Evolutionary conservation across 495 filamentous ascomycete genomes (phyloP), one percentile per base, ranked within the genome.

Genomic region (Annulohypoxylon bovei): DNA sequence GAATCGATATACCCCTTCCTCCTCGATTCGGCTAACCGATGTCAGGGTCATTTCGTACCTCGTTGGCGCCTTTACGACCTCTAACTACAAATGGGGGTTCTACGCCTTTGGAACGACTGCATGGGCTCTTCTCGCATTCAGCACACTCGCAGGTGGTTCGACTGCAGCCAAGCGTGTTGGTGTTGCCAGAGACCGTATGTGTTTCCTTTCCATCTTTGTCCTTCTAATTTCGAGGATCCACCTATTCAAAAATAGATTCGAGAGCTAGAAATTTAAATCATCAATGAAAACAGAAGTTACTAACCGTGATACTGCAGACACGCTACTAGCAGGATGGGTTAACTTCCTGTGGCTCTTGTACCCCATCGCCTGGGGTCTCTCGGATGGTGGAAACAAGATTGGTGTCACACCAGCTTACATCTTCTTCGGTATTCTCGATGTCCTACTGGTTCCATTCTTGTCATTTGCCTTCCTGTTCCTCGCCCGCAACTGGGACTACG

Each of bases 21-120:
- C 6, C 32, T 6, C 14, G 11, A 59, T 42, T 25, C 18, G 25
- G n/a, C 69, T 70, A 70, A 71, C 35, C 11, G 1, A 46, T 28
- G 4, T n/a, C 33, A 76, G 76, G 76, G 68, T 83, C 49, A 74
- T 85, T 67, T 64, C 71, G 32, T 84, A 81, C 66, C 78, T 83
- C 42, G 77, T 82, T 23, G 76, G 74, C 39, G 78, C 83, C 53
- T 83, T 80, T 72, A 82, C 78, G 7, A 55, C 67, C 11, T 78
- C 79, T 53, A 81, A 80, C 74, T 85, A 85, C 75, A 83, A 83
- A 71, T 85, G 83, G 83, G 83, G 82, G 25, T 85, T 85, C 78
- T 85, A 79, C 55, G 79, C 78, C 62, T 82, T 83, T 33, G 83
- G 80, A 57, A 76, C 76, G 4, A 47, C 77, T 11, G 77, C 82